Conservation (phyloP, 768 basidiomycete genomes). For the Xerocomellus chrysenteron region DNA sequence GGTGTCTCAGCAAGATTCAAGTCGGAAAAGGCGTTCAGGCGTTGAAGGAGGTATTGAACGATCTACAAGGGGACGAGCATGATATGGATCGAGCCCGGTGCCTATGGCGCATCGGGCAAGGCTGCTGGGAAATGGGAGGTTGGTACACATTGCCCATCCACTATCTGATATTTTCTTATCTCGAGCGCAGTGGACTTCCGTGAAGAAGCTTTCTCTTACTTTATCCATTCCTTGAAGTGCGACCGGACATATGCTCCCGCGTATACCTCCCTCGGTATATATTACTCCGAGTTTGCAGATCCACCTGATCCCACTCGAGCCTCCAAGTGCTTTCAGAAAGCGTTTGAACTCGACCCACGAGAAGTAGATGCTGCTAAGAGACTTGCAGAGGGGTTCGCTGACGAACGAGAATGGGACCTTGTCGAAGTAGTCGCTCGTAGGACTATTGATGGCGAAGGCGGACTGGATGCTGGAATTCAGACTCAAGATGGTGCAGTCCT, state of each 20-base stretch:
- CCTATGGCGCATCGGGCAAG: constrained; percentile 82
- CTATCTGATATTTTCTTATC: not conserved
- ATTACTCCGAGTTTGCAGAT: constrained; percentile 68
- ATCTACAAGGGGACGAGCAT: constrained; percentile 44
- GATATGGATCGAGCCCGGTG: constrained; percentile 70
- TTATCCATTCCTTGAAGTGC: constrained; percentile 77
- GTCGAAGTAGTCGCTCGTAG: constrained; percentile 92
- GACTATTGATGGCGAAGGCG: constrained; percentile 92
- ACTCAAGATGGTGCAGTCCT: constrained; percentile 40
- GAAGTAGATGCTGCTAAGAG: constrained; percentile 82
- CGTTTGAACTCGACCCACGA: constrained; percentile 91
- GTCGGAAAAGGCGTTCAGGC: constrained; percentile 45
- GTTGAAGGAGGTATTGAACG: constrained; percentile 48
- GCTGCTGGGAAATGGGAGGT: constrained; percentile 74
- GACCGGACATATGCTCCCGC: constrained; percentile 80
- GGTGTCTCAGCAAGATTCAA: constrained; percentile 67
- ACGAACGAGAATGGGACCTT: constrained; percentile 92
- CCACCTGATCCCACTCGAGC: constrained; percentile 84
- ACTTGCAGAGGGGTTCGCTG: constrained; percentile 86
- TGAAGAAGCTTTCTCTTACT: constrained; percentile 73
- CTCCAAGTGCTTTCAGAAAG: constrained; percentile 96
- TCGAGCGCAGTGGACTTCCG: constrained; percentile 41
- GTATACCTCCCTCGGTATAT: constrained; percentile 90
- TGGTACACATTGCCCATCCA: constrained; percentile 20
- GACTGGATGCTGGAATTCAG: constrained; percentile 57